A percentile compares a stretch with the other conserved stretches of the same genome.
These are phyloP conservation scores for Helicostylum pulchrum DNA, from an alignment of 192 early-diverging fungal genomes.

Conservation along the genomic window DNA sequence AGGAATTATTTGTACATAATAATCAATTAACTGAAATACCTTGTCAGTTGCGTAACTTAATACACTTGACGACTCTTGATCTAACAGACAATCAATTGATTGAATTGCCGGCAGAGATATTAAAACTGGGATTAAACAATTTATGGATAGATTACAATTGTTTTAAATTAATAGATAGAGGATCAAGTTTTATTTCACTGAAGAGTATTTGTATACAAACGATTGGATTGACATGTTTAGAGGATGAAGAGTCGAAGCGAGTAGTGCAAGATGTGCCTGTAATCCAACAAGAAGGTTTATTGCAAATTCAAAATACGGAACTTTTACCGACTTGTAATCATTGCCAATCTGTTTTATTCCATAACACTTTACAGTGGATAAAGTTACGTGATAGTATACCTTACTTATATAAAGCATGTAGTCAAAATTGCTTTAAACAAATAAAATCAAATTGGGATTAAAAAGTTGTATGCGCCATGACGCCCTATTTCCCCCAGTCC, in stretches of 20 bases:
- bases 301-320: neutral
- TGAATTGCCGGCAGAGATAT: constrained; percentile 28
- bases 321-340: neutral
- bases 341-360: constrained; percentile 1
- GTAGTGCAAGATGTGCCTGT: neutral
- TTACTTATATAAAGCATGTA: constrained; percentile 12
- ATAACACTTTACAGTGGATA: neutral
- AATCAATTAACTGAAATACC: constrained; percentile 33
- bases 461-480: no score
- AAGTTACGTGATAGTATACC: neutral
- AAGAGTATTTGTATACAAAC: constrained; percentile 1
- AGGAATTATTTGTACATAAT: constrained; percentile 31
- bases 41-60: constrained; percentile 25
- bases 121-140: constrained; percentile 1
- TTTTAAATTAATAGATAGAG: neutral
- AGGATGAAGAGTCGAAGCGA: constrained; percentile 2
- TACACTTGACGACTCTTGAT: constrained; percentile 22
- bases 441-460: no score
- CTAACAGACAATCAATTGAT: constrained; percentile 34
- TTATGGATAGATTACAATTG: constrained; percentile 32
- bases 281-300: neutral
- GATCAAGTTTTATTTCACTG: neutral
- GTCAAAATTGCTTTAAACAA: neutral
- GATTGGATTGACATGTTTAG: neutral
- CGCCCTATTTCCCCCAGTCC: no score